Evolutionary conservation across 106 monocot species (phyloP), one percentile per base, ranked within the genome.

Genomic region (Phalaenopsis aphrodite): DNA sequence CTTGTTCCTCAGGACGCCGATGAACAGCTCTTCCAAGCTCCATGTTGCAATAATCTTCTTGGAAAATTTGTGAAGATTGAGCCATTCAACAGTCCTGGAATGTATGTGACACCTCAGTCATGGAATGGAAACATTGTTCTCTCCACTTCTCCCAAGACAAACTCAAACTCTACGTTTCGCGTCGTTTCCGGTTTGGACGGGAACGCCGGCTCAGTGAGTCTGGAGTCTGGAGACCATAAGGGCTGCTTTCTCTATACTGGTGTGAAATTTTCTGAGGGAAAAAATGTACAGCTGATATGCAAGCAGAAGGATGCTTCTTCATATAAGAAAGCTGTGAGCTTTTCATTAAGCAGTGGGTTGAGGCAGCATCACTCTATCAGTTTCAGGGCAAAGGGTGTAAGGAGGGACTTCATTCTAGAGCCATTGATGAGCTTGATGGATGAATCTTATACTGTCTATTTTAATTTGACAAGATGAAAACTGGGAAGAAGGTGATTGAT

Each of bases 61-160:
- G 85, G 79, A 46, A 37, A 61, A 39, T 46, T 49, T 16, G 83
- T 89, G 24, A 81, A 72, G 77, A 83, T 99, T 8, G 98, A 99
- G 73, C 92, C 98, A 75, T 91, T 91, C 61, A 90, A 93, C 57
- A 84, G 89, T 23, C 98, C 94, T 5, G 98, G 94, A 11, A 86
- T 75, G 79, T 85, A 83, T 10, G 77, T 99, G 18, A 84, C 57
- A 75, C 85, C 89, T 43, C 84, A 78, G 65, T 87, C 85, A 37
- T 80, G 84, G 3, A 69, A 69, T 19, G 85, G 85, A 1, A 43
- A 42, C 18, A 71, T 94, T 4, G 52, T 38, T 5, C 47, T 90
- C 41, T 82, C 86, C 5, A 64, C 82, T 45, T 78, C 82, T 8
- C 19, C 41, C 18, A 30, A 77, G 0, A 21, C 76, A 1, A 81